Conservation (phyloP, 2,329 filamentous ascomycete genomes). For the Botrytis fragariae region DNA sequence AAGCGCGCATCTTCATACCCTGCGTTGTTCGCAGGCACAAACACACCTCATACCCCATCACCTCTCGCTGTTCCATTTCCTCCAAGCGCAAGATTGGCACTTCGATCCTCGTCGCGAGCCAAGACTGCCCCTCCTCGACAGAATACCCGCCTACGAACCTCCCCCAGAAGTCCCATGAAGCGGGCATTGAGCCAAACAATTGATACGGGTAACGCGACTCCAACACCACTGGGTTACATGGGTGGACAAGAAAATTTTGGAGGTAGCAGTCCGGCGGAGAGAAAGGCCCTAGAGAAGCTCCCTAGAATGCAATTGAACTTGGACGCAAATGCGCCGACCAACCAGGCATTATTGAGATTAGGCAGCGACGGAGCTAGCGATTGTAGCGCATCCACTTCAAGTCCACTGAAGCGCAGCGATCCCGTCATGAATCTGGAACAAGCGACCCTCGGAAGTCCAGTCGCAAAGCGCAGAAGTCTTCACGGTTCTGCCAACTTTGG, state of each 20-base stretch:
- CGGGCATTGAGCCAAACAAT: conserved; percentile 65
- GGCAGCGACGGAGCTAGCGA: conserved; percentile 45
- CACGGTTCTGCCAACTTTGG: conserved; percentile 68
- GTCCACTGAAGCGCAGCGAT: conserved; percentile 89
- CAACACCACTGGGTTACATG: conserved; percentile 34
- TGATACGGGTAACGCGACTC: conserved; percentile 68
- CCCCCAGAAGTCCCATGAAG: conserved; percentile 78
- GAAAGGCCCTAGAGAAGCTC: conserved; percentile 50
- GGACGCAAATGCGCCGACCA: conserved; percentile 52
- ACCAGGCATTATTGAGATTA: conserved; percentile 51
- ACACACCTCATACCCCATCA: conserved; percentile 45
- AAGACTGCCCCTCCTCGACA: conserved; percentile 56
- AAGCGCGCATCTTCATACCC: conserved; percentile 49
- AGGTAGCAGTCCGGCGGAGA: conserved; percentile 46
- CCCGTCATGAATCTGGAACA: conserved; percentile 85
- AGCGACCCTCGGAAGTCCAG: conserved; percentile 74
- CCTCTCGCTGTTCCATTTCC: conserved; percentile 63
- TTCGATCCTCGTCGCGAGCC: conserved; percentile 60
- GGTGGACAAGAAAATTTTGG: conserved; percentile 45
- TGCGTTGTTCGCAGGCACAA: conserved; percentile 41
- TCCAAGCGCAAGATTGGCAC: conserved; percentile 63
- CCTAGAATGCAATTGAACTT: conserved; percentile 48
- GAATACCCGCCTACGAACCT: conserved; percentile 62
- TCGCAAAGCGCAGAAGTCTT: conserved; percentile 85
- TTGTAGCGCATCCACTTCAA: conserved; percentile 58